Evolutionary conservation across 495 filamentous ascomycete genomes (phyloP).

Genomic region (Astrocystis sublimbata): DNA sequence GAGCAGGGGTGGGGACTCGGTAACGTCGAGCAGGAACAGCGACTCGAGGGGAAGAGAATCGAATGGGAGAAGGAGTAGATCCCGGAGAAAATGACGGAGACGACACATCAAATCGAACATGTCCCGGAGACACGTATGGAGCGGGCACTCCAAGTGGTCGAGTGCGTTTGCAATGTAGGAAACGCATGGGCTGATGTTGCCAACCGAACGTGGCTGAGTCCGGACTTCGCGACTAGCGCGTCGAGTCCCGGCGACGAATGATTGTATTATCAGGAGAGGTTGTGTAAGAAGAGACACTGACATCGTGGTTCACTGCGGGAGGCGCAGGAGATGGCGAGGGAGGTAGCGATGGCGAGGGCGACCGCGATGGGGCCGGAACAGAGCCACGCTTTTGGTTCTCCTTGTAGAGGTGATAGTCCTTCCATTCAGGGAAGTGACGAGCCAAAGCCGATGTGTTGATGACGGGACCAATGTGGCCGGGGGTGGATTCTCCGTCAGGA

Average conservation of each 20-base stretch:
- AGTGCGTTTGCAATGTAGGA: background rate
- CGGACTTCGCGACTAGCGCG: slow-evolving; percentile 15
- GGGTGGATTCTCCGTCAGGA: slow-evolving; percentile 45
- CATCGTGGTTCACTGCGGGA: slow-evolving; percentile 3
- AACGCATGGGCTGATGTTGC: background rate
- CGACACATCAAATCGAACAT: background rate
- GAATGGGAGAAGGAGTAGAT: background rate
- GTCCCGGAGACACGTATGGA: background rate
- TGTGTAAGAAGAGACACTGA: slow-evolving; percentile 1
- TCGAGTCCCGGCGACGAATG: slow-evolving; percentile 9
- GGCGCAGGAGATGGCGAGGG: background rate
- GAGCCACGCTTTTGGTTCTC: slow-evolving; percentile 10
- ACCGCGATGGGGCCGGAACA: no score
- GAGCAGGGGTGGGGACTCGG: no score
- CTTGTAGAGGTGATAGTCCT: slow-evolving; percentile 17
- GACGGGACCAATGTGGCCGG: slow-evolving; percentile 24
- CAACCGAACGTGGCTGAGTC: background rate
- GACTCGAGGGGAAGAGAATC: slow-evolving; percentile 10
- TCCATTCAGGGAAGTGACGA: slow-evolving; percentile 63
- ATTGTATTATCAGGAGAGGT: slow-evolving; percentile 2
- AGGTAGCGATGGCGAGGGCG: no score
- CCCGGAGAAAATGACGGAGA: background rate
- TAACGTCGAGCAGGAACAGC: no score
- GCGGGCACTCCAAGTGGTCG: background rate
- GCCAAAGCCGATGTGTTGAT: slow-evolving; percentile 66